Evolutionary conservation across 176 grass and related monocot species (phyloP), one percentile per base, ranked within the genome.

Genomic region (Poa annua): DNA sequence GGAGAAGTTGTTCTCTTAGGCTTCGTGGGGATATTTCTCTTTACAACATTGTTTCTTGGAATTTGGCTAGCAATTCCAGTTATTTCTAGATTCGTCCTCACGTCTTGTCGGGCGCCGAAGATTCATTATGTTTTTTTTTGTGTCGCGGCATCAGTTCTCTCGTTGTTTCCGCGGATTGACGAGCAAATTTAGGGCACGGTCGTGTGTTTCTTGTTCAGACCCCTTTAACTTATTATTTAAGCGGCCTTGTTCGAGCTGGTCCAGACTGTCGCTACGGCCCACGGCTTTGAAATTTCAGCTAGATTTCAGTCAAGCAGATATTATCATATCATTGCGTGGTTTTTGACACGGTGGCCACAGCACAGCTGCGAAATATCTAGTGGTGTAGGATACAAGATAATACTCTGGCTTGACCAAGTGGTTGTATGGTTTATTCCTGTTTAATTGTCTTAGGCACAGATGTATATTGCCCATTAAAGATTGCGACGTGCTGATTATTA

Each of bases 1-100:
- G 17, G 42, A 14, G 32, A 12, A 21, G 29, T 0, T 48, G 3
- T 49, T 82, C 52, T 35, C 60, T 45, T 45, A 38, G 49, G 57
- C 80, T 87, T 69, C 79, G 47, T 57, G 49, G 32, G 55, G 77
- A 80, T 86, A 86, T 80, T 74, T 41, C 64, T 29, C 26, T 13
- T 11, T 9, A 19, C 6, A 33, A 9, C 14, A 15, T 13, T 24
- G 53, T 80, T 85, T 71, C 41, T 63, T 71, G 66, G 9, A 24
- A 45, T 78, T 5, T 5, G 47, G 47, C 3, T 20, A 0, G 47
- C 51, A 74, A 77, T 82, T 77, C 32, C 11, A 4, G 8, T 21
- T 1, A 17, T 20, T 9, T 72, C 86, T 36, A 33, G 44, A 69
- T 32, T 83, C 66, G 13, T 44, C 54, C 32, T 13, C 63, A 3